Percentiles rank a stretch among this genome's conserved stretches.
These are phyloP conservation scores for Musa balbisiana DNA, from an alignment of 202 grass and related monocot species.

Conservation along the genomic window DNA sequence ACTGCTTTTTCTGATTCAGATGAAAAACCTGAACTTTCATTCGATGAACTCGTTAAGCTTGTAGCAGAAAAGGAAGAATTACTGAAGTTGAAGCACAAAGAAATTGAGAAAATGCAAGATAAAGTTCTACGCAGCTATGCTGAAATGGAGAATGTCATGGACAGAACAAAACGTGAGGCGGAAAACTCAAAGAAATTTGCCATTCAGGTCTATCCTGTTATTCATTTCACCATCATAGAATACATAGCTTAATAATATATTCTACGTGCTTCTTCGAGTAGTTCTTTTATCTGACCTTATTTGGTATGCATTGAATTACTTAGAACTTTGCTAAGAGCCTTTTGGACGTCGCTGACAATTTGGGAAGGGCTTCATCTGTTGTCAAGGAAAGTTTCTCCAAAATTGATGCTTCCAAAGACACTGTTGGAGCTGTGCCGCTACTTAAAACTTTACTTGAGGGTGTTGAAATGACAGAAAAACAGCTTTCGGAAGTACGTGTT, in stretches of 20 bases:
- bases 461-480: conserved; percentile 90
- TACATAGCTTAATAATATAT: too few species aligned
- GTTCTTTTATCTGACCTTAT: not conserved
- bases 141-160: conserved; percentile 83
- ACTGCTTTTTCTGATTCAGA: conserved; percentile 40
- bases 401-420: conserved; percentile 54
- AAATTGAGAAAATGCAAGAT: conserved; percentile 76
- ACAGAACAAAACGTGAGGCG: conserved; percentile 71
- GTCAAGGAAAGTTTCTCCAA: conserved; percentile 88
- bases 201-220: conserved; percentile 45
- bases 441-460: conserved; percentile 75
- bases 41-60: conserved; percentile 56
- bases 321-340: conserved; percentile 80
- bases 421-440: conserved; percentile 53
- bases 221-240: not conserved
- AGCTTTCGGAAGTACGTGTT: conserved; percentile 51
- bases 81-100: conserved; percentile 58
- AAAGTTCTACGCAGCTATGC: conserved; percentile 68
- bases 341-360: conserved; percentile 84
- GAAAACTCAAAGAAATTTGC: conserved; percentile 81
- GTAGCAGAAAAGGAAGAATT: conserved; percentile 69
- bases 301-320: not conserved
- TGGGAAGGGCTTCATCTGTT: conserved; percentile 79
- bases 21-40: conserved; percentile 40
- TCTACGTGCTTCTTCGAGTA: not conserved